Conservation (phyloP, 495 filamentous ascomycete species). For the Parathielavia hyrcaniae region DNA sequence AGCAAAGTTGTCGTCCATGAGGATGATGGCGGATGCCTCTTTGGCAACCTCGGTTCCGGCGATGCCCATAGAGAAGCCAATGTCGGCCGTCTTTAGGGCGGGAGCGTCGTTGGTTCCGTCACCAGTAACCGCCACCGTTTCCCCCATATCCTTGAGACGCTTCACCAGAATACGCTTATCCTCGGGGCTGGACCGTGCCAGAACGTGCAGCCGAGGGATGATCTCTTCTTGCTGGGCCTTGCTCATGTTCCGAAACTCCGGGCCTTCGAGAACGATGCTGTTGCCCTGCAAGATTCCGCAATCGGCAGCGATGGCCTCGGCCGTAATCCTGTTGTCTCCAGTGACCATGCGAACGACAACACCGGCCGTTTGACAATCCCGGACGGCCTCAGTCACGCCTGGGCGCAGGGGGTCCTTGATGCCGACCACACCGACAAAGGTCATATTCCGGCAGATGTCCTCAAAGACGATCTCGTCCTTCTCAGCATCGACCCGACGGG, state of each 20-base stretch:
- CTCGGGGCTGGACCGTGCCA: conserved; percentile 81
- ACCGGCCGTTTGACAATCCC: conserved; percentile 66
- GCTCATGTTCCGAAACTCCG: conserved; percentile 70
- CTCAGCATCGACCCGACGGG: conserved; percentile 61
- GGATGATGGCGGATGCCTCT: conserved; percentile 84
- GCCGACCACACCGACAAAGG: conserved; percentile 70
- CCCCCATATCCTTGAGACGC: conserved; percentile 64
- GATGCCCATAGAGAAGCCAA: conserved; percentile 91
- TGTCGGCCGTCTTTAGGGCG: conserved; percentile 76
- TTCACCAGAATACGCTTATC: conserved; percentile 79
- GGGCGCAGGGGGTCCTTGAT: conserved; percentile 84
- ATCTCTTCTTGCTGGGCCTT: conserved; percentile 63
- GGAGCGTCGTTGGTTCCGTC: conserved; percentile 90
- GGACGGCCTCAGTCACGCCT: conserved; percentile 71
- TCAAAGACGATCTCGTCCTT: conserved; percentile 68
- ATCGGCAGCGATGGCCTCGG: conserved; percentile 72
- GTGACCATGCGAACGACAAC: conserved; percentile 89
- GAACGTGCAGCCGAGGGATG: conserved; percentile 70
- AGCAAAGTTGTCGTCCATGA: conserved; percentile 84
- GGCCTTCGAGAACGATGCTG: conserved; percentile 76
- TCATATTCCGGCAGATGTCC: conserved; percentile 64
- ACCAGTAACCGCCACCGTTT: conserved; percentile 82
- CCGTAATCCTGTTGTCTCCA: conserved; percentile 77
- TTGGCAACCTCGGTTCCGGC: conserved; percentile 90
- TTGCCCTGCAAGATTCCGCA: conserved; percentile 75